phyloP scores from a whole-genome alignment of 148 eudicot genomes.

The Chenopodium album region DNA sequence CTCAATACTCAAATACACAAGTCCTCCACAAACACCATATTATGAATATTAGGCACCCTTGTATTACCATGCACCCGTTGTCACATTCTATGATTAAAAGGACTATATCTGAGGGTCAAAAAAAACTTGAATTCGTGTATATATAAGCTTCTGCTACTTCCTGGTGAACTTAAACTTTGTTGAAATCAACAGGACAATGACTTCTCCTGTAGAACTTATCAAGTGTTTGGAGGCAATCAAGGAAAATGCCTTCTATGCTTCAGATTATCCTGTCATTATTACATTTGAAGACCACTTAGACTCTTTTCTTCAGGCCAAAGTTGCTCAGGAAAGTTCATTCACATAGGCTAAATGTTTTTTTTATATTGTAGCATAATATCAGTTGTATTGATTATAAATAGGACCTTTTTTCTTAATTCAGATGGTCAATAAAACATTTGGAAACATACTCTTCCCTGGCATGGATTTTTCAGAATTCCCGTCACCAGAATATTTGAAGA shows the following conservation, averaged over 20 bases:
- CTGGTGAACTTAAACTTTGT: background rate
- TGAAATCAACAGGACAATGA: conserved; percentile 56
- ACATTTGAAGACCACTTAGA: conserved; percentile 88
- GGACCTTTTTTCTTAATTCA: conserved; percentile 17
- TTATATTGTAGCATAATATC: background rate
- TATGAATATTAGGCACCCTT: background rate
- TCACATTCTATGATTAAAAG: background rate
- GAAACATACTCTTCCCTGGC: conserved; percentile 38
- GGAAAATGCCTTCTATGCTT: conserved; percentile 69
- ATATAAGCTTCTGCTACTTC: background rate
- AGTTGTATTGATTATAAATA: background rate
- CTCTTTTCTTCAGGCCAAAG: conserved; percentile 61
- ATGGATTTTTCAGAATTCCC: conserved; percentile 42
- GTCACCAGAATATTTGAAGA: conserved; percentile 48
- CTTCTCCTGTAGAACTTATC: conserved; percentile 60
- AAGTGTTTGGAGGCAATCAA: conserved; percentile 71
- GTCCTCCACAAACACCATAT: background rate
- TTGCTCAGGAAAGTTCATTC: conserved; percentile 48
- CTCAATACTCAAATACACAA: background rate
- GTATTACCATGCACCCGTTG: background rate
- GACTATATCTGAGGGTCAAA: background rate
- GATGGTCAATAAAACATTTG: conserved; percentile 60
- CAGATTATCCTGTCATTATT: conserved; percentile 77
- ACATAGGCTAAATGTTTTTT: background rate
- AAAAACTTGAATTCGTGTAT: background rate